Evolutionary conservation across 768 basidiomycete species (phyloP).

Genomic region (Tulasnella calospora): DNA sequence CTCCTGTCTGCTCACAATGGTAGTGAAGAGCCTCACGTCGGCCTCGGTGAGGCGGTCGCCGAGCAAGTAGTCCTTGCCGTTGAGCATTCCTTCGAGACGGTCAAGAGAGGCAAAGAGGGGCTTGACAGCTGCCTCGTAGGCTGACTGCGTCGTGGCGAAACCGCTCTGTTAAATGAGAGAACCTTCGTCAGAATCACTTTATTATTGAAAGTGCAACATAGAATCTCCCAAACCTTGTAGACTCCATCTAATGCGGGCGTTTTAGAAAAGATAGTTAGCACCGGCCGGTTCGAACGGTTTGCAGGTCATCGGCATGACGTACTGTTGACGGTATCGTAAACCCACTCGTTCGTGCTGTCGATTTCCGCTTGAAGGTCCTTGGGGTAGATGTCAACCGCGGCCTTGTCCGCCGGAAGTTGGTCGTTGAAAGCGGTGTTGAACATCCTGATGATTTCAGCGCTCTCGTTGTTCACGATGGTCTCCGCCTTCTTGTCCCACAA

Average conservation of each 20-base stretch:
- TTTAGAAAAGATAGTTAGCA: not conserved
- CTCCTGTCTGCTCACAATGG: conserved; percentile 45
- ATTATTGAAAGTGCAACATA: not conserved
- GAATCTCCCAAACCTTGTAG: conserved; percentile 52
- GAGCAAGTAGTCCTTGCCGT: conserved; percentile 76
- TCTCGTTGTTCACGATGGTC: conserved; percentile 94
- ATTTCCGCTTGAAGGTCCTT: conserved; percentile 65
- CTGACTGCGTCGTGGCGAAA: conserved; percentile 74
- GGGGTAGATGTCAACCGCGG: conserved; percentile 69
- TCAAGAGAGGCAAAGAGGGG: conserved; percentile 77
- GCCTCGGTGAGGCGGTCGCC: conserved; percentile 78
- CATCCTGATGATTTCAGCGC: conserved; percentile 89
- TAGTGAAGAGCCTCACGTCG: conserved; percentile 83
- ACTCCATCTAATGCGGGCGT: conserved; percentile 67
- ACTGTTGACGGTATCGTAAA: conserved; percentile 84
- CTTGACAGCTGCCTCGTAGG: conserved; percentile 73
- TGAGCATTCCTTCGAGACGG: conserved; percentile 69
- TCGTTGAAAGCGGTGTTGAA: conserved; percentile 84
- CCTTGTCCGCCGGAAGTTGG: conserved; percentile 59
- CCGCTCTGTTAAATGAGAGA: conserved; percentile 40
- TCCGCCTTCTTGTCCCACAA: conserved; percentile 88
- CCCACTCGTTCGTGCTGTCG: conserved; percentile 78
- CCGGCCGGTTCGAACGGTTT: not conserved
- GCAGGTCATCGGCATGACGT: conserved; percentile 33
- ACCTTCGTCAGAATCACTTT: not conserved